Evolutionary conservation across 2,329 filamentous ascomycete species (phyloP).

Genomic region (Diaporthe longicolla): DNA sequence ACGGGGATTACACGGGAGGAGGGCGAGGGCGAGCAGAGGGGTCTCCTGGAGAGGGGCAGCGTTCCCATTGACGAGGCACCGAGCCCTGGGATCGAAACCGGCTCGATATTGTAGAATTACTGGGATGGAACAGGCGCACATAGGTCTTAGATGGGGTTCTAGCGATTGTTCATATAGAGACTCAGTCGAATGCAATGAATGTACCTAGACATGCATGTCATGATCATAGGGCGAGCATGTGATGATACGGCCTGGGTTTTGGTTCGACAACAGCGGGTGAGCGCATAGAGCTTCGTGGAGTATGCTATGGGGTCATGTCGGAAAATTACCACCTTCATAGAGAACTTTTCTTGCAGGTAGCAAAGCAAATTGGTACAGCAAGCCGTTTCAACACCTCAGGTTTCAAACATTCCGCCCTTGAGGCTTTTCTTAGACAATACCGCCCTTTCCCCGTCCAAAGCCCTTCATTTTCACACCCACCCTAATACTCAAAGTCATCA

Average conservation of each 20-base stretch:
- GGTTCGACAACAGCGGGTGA: slow-evolving; percentile 5
- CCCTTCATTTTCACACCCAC: neutral
- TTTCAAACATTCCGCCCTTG: no score
- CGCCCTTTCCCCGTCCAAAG: no score
- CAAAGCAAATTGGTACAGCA: slow-evolving; percentile 14
- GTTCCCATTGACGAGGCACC: slow-evolving; percentile 50
- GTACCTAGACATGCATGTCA: neutral
- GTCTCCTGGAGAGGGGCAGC: slow-evolving; percentile 55
- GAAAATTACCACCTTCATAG: neutral
- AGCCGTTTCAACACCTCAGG: neutral
- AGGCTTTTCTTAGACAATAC: no score
- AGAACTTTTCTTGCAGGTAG: neutral
- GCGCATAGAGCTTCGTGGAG: neutral
- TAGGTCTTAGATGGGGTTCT: neutral
- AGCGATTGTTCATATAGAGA: slow-evolving; percentile 21
- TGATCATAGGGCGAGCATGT: neutral
- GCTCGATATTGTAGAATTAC: slow-evolving; percentile 39
- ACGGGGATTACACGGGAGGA: slow-evolving; percentile 57
- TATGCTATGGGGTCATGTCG: slow-evolving; percentile 2
- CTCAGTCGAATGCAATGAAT: neutral
- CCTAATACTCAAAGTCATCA: slow-evolving; percentile 96
- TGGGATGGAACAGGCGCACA: neutral
- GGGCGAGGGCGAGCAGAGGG: slow-evolving; percentile 58
- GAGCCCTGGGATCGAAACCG: slow-evolving; percentile 44
- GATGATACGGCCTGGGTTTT: neutral